Base-by-base conservation (phyloP, 345 rosid species). In the Citrus maxima region DNA sequence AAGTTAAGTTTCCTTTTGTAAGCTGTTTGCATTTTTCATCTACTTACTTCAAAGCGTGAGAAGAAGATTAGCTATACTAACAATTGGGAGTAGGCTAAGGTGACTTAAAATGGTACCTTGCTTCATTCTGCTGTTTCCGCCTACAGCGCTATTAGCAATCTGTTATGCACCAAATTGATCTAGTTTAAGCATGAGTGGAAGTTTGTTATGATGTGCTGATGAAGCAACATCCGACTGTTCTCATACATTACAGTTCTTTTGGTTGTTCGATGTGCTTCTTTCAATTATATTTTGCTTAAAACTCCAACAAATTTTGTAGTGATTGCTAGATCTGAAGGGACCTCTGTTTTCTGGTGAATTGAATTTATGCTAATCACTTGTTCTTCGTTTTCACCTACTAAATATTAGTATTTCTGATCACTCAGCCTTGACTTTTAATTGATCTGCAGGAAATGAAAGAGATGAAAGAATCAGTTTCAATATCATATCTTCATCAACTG, bases 391-490 rank as follows among this genome's bases (percentile, higher is more conserved):
- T 76, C n/a, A 51, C 28, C 13, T 2, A 28, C 56, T 66, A 60
- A 59, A 7, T 72, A 60, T 18, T 6, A 12, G 30, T n/a, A 64
- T 19, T 13, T 62, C 13, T 22, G 67, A n/a, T 67, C 49, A 37
- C 80, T 54, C 62, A 40, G 22, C 38, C 16, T 61, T 30, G 38
- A 35, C 5, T 38, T 25, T 30, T 72, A 5, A 80, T 80, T 82
- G n/a, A 55, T 80, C 54, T 80, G 78, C 88, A 96, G 99, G 97
- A 88, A 87, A 83, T 88, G 72, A 89, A 87, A 80, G 88, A 85
- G 82, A 77, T 86, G 21, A 94, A 88, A 86, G 97, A 89, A 76
- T 83, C 93, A 65, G 80, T 87, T 82, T 73, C 91, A 69, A 86
- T 84, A 55, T 82, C 86, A 14, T 90, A 90, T 73, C 77, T 79